phyloP scores from a whole-genome alignment of 1,139 yeast species.

The Arxiozyma heterogenica region DNA sequence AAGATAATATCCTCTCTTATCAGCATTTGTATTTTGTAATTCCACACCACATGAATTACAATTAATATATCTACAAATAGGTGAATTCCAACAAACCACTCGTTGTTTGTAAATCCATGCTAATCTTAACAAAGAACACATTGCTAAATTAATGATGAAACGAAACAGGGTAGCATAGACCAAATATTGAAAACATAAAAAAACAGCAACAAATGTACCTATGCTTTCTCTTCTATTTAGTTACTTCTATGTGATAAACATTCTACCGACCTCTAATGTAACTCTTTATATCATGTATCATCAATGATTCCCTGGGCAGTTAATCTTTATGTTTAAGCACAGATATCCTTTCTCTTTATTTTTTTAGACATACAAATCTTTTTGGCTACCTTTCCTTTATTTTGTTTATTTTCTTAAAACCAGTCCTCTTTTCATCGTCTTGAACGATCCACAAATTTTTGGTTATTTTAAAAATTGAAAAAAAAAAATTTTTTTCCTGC shows the following conservation, averaged over 20 bases:
- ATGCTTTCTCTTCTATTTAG: background rate
- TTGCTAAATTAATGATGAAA: background rate
- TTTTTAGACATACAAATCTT: background rate
- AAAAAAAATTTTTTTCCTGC: constrained; percentile 1
- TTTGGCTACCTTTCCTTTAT: background rate
- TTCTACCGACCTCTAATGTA: background rate
- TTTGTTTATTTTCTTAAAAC: background rate
- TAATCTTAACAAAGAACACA: background rate
- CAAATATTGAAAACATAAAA: background rate
- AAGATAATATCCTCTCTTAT: constrained; percentile 38
- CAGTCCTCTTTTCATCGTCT: background rate
- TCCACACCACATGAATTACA: constrained; percentile 45
- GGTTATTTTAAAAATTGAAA: background rate
- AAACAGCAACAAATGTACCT: background rate
- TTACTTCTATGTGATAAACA: background rate
- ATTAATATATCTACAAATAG: constrained; percentile 8
- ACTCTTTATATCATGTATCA: background rate
- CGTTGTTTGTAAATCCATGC: background rate
- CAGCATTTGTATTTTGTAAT: constrained; percentile 36
- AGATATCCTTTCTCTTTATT: background rate
- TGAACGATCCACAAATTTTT: background rate
- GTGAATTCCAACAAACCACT: too few species aligned
- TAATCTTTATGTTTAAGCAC: background rate
- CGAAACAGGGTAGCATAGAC: background rate
- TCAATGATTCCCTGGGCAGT: background rate